phyloP scores from a whole-genome alignment of 1,284 basidiomycete genomes.

The Cutaneotrichosporon spelunceum region DNA sequence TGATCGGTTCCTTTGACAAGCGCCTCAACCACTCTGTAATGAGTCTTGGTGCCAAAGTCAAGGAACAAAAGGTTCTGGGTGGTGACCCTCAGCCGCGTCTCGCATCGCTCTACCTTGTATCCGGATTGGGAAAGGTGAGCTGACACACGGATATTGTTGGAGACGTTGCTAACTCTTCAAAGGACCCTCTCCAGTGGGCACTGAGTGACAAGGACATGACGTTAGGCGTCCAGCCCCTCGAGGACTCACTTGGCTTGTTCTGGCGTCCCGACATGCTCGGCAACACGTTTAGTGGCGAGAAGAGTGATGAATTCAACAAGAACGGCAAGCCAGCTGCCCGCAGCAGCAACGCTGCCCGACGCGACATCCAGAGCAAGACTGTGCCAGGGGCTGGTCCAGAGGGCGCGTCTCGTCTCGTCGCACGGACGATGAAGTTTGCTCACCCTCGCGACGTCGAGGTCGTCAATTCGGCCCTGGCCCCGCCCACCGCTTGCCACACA shows the following conservation, averaged over 20 bases:
- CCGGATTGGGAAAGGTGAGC: conserved; percentile 54
- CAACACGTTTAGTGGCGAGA: conserved; percentile 73
- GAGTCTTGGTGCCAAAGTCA: conserved; percentile 24
- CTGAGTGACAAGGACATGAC: conserved; percentile 84
- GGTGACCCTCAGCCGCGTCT: conserved; percentile 43
- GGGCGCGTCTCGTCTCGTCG: conserved; percentile 66
- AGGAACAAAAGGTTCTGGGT: conserved; percentile 41
- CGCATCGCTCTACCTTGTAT: conserved; percentile 55
- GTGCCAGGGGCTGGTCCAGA: conserved; percentile 47
- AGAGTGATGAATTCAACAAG: conserved; percentile 26
- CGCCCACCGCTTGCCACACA: conserved; percentile 84
- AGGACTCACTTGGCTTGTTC: conserved; percentile 84
- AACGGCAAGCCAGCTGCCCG: conserved; percentile 25
- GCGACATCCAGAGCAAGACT: conserved; percentile 54
- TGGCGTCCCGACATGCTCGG: conserved; percentile 93
- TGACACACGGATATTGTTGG: conserved; percentile 2
- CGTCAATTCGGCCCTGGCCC: conserved; percentile 83
- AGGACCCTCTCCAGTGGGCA: conserved; percentile 63
- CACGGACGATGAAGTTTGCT: conserved; percentile 78
- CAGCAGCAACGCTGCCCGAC: conserved; percentile 47
- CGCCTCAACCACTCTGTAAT: conserved; percentile 22
- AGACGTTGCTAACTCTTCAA: conserved; percentile 6
- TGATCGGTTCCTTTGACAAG: conserved; percentile 24
- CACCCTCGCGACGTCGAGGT: conserved; percentile 64
- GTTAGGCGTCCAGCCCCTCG: conserved; percentile 74